Percentiles rank a stretch among this genome's conserved stretches.
Conservation (phyloP, 2,329 filamentous ascomycete genomes). For the Fusarium musae region DNA sequence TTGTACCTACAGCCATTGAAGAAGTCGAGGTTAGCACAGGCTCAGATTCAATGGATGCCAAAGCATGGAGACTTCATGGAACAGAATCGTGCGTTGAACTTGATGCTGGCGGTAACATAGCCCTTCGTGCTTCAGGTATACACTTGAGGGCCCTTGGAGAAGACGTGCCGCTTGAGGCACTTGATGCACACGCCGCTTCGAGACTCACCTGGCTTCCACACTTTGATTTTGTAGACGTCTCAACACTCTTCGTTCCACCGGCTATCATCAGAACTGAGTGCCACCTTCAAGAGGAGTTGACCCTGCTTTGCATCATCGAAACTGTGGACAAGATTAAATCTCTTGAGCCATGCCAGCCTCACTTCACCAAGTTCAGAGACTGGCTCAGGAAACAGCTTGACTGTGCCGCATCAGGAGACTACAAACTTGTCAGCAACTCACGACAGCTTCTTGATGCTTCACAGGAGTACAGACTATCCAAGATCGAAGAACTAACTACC, state of each 20-base stretch:
- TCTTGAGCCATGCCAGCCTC: conserved; percentile 8
- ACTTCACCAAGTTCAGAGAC: conserved; percentile 10
- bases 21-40: conserved; percentile 1
- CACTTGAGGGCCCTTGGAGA: not conserved
- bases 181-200: not conserved
- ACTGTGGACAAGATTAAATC: not conserved
- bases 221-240: conserved; percentile 2
- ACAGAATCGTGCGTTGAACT: not conserved
- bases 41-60: conserved; percentile 1
- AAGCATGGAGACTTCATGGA: conserved; percentile 5
- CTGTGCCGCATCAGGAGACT: conserved; percentile 8
- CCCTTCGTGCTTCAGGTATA: not conserved
- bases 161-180: not conserved
- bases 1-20: conserved; percentile 9
- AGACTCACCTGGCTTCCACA: conserved; percentile 18
- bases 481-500: not conserved
- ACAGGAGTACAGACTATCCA: not conserved
- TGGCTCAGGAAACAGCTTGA: conserved; percentile 16
- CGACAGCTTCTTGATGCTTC: not conserved
- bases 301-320: conserved; percentile 3
- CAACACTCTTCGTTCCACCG: conserved; percentile 7
- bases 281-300: conserved; percentile 5
- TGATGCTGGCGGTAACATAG: not conserved
- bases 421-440: conserved; percentile 49
- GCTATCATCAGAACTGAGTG: not conserved